A percentile compares a stretch with the other conserved stretches of the same genome.
phyloP scores from a whole-genome alignment of 1,284 basidiomycete genomes.

The Moesziomyces antarcticus region DNA sequence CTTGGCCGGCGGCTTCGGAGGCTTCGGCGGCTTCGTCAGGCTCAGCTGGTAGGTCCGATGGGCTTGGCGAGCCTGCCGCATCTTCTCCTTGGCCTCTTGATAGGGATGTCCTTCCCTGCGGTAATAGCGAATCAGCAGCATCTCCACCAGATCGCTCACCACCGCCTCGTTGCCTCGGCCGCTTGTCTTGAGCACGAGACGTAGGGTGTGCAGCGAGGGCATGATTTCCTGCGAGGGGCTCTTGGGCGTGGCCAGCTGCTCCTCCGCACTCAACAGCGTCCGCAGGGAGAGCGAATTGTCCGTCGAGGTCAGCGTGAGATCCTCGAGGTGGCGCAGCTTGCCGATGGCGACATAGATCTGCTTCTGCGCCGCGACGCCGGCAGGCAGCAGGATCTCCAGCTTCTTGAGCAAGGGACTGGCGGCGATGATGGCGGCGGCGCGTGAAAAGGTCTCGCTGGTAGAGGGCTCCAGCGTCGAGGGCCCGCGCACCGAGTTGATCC shows the following conservation, averaged over 20 bases:
- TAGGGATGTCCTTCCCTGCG: too few relatives aligned
- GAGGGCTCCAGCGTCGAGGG: background rate
- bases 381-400: constrained; percentile 17
- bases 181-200: too few relatives aligned
- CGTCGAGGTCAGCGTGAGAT: constrained; percentile 9
- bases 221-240: background rate
- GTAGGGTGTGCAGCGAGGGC: too few relatives aligned
- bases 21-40: too few relatives aligned
- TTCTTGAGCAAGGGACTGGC: constrained; percentile 19
- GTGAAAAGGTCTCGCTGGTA: background rate
- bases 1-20: too few relatives aligned
- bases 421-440: constrained; percentile 9
- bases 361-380: background rate
- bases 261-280: background rate
- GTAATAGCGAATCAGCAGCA: too few relatives aligned
- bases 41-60: too few relatives aligned
- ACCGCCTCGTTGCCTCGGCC: too few relatives aligned
- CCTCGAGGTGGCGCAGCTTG: constrained; percentile 10
- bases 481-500: constrained; percentile 10
- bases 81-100: too few relatives aligned
- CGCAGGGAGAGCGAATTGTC: background rate
- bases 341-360: constrained; percentile 16
- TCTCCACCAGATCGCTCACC: too few relatives aligned
- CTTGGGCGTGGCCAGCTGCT: background rate
- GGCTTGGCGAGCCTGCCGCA: too few relatives aligned